Base-by-base conservation (phyloP, 805 yeast species). In the Priceomyces castillae region DNA sequence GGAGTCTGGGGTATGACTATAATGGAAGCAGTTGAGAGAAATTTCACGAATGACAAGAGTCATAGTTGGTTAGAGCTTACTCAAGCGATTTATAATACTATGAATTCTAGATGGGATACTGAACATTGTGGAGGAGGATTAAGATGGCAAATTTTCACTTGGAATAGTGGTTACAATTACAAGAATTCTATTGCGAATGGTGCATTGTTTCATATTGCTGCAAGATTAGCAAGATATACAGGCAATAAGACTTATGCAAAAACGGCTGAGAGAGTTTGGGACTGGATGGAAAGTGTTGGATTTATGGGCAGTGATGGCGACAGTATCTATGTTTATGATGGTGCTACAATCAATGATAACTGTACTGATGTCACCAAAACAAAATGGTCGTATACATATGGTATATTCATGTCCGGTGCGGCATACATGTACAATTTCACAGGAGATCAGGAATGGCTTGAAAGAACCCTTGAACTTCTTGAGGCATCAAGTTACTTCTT, bases 101-200 rank as follows among this genome's bases (percentile, higher is more conserved):
- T 92, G 96, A 82, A 86, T 31, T 67, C 73, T 23, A 78, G 97
- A 62, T 92, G 98, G 99, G 97, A 90, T 62, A 52, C 61, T 6
- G 59, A 54, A 2, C 57, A 71, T 43, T 92, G 99, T 68, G 77
- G 74, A 35, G 98, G 99, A 46, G 98, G 99, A 1, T 68, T 92
- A 47, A 76, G 97, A 65, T 92, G 98, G 98, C 98, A 92, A 71
- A 92, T 92, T 57, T 92, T 84, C 69, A 76, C 83, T 44, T 90
- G 96, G 96, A 92, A 92, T 62, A 76, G 88, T 5, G 99, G 98
- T 48, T 92, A 90, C 62, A 86, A 87, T 62, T 92, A 92, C 66
- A 92, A 92, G 64, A 92, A 92, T 63, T 71, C 96, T 30, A 88
- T 90, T 46, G 76, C 95, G n/a, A 90, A 88, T 63, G 97, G 95